phyloP scores from a whole-genome alignment of 257 asterid genomes.

The Nicotiana paniculata region DNA sequence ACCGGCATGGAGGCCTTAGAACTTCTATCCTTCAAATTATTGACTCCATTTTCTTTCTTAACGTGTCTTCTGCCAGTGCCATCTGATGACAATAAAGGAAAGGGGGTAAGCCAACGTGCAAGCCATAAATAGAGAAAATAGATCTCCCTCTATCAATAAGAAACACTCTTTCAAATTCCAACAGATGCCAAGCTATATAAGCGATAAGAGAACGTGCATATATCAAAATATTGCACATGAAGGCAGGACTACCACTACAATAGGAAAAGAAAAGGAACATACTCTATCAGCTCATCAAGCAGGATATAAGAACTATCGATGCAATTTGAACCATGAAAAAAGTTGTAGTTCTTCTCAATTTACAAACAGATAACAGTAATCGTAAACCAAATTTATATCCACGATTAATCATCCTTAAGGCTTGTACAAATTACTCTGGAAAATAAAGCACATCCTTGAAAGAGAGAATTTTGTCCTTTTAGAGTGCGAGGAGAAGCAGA shows the following conservation, averaged over 20 bases:
- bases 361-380: background rate
- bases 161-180: background rate
- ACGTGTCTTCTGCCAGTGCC: slow-evolving; percentile 27
- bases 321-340: background rate
- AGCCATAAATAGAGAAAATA: background rate
- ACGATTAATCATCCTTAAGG: background rate
- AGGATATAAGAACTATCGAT: background rate
- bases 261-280: background rate
- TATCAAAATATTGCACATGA: slow-evolving; percentile 5
- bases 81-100: slow-evolving; percentile 18
- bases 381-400: background rate
- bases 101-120: slow-evolving; percentile 1
- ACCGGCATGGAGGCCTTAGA: slow-evolving; percentile 18
- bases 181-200: background rate
- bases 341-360: background rate
- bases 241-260: background rate
- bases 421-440: background rate
- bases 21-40: slow-evolving; percentile 16
- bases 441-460: background rate
- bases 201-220: background rate
- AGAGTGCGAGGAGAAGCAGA: background rate
- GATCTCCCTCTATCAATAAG: background rate
- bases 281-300: background rate
- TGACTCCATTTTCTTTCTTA: slow-evolving; percentile 28
- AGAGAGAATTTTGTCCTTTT: background rate